A percentile compares a stretch with the other conserved stretches of the same genome.
Conservation (phyloP, 2,329 filamentous ascomycete genomes). For the Domatiomyces catenatus region DNA sequence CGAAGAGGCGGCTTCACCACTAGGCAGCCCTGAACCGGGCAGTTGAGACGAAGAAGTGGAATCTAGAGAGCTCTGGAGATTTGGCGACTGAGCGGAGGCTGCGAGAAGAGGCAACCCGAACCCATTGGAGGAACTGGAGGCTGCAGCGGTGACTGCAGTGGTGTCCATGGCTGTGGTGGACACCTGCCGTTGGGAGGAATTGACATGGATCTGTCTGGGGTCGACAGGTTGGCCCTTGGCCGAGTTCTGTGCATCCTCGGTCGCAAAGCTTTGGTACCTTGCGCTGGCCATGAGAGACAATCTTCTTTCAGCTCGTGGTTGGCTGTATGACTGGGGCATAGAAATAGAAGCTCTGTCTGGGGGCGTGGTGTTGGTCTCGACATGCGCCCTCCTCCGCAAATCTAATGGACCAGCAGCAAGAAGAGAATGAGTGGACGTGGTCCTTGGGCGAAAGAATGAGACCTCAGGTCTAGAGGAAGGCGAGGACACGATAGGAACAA, state of each 20-base stretch:
- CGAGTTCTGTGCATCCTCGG: slow-evolving; percentile 12
- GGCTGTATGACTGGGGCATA: slow-evolving; percentile 42
- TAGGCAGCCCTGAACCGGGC: background rate
- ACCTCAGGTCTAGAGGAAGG: background rate
- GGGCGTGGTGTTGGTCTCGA: slow-evolving; percentile 42
- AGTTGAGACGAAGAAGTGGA: background rate
- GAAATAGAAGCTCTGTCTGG: slow-evolving; percentile 47
- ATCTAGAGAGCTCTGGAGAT: slow-evolving; percentile 10
- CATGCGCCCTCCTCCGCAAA: slow-evolving; percentile 42
- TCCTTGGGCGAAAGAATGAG: slow-evolving; percentile 1
- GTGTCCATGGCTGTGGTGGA: slow-evolving; percentile 16
- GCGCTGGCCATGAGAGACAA: slow-evolving; percentile 4
- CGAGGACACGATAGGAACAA: background rate
- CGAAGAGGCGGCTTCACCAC: background rate
- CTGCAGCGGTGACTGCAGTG: slow-evolving; percentile 15
- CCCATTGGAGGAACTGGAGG: slow-evolving; percentile 4
- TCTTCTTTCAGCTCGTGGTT: slow-evolving; percentile 15
- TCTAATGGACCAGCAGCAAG: slow-evolving; percentile 27
- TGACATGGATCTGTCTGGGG: slow-evolving; percentile 20
- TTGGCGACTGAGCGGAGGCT: slow-evolving; percentile 10
- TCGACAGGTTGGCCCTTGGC: slow-evolving; percentile 21
- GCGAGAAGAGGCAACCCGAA: slow-evolving; percentile 15
- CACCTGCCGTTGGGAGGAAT: slow-evolving; percentile 6
- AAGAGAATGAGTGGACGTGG: slow-evolving; percentile 27
- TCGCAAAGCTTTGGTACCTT: slow-evolving; percentile 3